A percentile compares a stretch with the other conserved stretches of the same genome.
phyloP scores from a whole-genome alignment of 371 early-diverging fungal species.

The Dipsacomyces acuminosporus region DNA sequence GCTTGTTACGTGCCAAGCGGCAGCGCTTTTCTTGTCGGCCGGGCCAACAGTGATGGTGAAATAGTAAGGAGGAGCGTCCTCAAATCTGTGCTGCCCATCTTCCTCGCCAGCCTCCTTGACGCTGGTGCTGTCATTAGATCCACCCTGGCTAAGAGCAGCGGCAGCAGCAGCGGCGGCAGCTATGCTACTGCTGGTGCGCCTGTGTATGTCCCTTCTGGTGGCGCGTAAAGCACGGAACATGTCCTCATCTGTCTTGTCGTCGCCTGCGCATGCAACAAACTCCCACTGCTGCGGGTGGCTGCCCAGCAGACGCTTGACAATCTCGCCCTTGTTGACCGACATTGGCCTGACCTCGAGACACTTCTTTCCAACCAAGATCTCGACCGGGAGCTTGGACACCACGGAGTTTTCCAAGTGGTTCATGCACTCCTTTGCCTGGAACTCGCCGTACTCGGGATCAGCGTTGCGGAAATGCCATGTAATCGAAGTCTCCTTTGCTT shows the following conservation, averaged over 20 bases:
- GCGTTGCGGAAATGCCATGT: constrained; percentile 81
- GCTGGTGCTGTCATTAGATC: background rate
- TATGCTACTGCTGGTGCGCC: background rate
- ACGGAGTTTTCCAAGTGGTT: constrained; percentile 83
- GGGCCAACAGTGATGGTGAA: constrained; percentile 44
- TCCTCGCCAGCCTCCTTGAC: background rate
- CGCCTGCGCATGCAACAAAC: constrained; percentile 93
- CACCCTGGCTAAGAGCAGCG: background rate
- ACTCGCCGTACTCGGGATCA: constrained; percentile 60
- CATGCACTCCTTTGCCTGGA: constrained; percentile 88
- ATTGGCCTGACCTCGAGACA: constrained; percentile 88
- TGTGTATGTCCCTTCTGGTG: constrained; percentile 8
- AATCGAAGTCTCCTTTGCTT: constrained; percentile 66
- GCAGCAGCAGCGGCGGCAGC: background rate
- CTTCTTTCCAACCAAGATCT: constrained; percentile 93
- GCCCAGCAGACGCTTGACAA: constrained; percentile 72
- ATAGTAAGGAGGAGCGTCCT: constrained; percentile 21
- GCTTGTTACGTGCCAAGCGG: constrained; percentile 38
- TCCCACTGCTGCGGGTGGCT: constrained; percentile 53
- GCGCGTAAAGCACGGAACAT: constrained; percentile 75
- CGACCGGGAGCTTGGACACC: constrained; percentile 85
- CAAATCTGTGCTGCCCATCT: background rate
- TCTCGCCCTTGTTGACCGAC: constrained; percentile 84
- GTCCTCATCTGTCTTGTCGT: constrained; percentile 96
- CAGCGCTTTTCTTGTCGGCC: constrained; percentile 41